These are phyloP conservation scores for Xylariaceae sp. DNA, from an alignment of 2,329 filamentous ascomycete species.

Conservation along the genomic window DNA sequence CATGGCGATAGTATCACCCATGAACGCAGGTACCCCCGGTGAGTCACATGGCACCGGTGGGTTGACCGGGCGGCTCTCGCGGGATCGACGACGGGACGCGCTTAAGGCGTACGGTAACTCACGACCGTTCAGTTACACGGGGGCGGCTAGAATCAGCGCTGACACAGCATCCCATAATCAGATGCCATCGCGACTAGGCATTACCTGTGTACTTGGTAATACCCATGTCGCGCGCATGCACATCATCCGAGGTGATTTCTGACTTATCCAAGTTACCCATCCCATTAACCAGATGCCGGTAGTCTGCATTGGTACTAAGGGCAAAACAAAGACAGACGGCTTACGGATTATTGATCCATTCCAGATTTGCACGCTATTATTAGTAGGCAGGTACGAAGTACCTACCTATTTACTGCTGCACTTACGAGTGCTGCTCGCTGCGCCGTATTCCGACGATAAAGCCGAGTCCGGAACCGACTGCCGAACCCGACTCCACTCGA, in stretches of 20 bases:
- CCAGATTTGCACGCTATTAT: background rate
- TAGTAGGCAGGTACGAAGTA: background rate
- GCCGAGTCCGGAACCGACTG: background rate
- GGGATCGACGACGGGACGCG: slow-evolving; percentile 3
- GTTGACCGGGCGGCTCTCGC: slow-evolving; percentile 10
- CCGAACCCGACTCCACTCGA: background rate
- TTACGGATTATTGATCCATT: background rate
- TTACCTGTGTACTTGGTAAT: slow-evolving; percentile 2
- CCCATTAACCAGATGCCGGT: background rate
- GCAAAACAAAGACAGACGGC: background rate
- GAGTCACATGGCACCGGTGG: slow-evolving; percentile 5
- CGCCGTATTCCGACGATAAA: background rate
- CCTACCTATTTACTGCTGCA: background rate
- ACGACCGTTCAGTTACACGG: slow-evolving; percentile 5
- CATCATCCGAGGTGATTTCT: background rate
- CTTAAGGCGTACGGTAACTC: background rate
- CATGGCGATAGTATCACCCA: background rate
- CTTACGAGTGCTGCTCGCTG: too few species aligned
- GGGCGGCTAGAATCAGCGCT: slow-evolving; percentile 3
- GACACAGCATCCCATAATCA: slow-evolving; percentile 1
- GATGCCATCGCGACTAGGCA: slow-evolving; percentile 2
- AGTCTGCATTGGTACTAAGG: background rate
- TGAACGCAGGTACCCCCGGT: slow-evolving; percentile 1
- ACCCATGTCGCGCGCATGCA: background rate
- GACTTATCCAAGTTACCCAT: background rate